These are phyloP conservation scores for Russula dissimulans DNA, from an alignment of 768 basidiomycete species.

Conservation along the genomic window DNA sequence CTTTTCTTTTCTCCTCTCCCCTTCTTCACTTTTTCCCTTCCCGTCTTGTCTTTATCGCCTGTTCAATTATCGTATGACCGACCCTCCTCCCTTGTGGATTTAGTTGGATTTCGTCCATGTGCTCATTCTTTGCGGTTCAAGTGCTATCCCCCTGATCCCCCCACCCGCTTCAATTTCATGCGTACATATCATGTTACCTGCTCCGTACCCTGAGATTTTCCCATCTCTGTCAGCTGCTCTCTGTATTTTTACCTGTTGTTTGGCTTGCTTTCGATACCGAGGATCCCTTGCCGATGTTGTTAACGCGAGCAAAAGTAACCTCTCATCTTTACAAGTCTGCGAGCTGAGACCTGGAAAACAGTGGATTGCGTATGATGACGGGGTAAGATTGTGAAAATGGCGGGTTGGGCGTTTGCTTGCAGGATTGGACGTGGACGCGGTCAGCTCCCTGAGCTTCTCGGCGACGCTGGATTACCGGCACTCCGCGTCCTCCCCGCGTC, in stretches of 20 bases:
- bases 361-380: neutral
- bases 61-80: slow-evolving; percentile 17
- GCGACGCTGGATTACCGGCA: neutral
- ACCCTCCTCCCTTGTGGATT: slow-evolving; percentile 11
- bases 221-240: slow-evolving; percentile 9
- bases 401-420: too few relatives aligned
- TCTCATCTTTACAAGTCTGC: neutral
- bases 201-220: slow-evolving; percentile 5
- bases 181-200: slow-evolving; percentile 12
- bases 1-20: neutral
- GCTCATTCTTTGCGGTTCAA: slow-evolving; percentile 14
- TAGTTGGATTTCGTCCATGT: slow-evolving; percentile 19
- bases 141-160: slow-evolving; percentile 14
- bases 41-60: slow-evolving; percentile 16
- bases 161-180: slow-evolving; percentile 16
- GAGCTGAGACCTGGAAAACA: neutral
- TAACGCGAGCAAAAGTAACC: slow-evolving; percentile 12
- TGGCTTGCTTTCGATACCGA: slow-evolving; percentile 20
- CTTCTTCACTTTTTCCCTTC: neutral
- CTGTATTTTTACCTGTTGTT: slow-evolving; percentile 21
- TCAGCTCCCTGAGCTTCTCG: too few relatives aligned
- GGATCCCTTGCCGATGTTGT: slow-evolving; percentile 13
- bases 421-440: too few relatives aligned
- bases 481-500: slow-evolving; percentile 3
- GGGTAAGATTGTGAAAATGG: too few relatives aligned